Evolutionary conservation across 2,329 filamentous ascomycete genomes (phyloP).

Genomic region (Aspergillus tubingensis): DNA sequence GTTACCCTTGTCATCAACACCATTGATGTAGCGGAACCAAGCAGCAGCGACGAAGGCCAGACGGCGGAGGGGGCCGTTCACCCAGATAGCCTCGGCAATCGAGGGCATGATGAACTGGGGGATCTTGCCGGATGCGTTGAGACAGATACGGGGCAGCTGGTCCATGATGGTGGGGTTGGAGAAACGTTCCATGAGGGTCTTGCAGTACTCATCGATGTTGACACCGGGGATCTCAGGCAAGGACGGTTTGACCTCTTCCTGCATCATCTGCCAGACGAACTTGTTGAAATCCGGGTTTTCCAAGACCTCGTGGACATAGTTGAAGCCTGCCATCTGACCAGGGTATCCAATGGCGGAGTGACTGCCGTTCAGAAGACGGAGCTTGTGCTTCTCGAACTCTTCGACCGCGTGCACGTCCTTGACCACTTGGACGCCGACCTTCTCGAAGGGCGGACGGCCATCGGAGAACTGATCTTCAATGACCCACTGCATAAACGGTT

Average conservation of each 20-base stretch:
- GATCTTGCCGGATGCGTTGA: slow-evolving; percentile 57
- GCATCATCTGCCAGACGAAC: slow-evolving; percentile 58
- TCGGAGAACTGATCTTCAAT: slow-evolving; percentile 56
- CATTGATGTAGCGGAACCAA: slow-evolving; percentile 56
- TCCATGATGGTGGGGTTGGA: slow-evolving; percentile 60
- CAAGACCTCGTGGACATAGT: slow-evolving; percentile 59
- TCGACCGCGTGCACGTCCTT: slow-evolving; percentile 55
- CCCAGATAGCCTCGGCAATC: slow-evolving; percentile 48
- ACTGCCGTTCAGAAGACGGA: slow-evolving; percentile 56
- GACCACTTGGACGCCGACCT: slow-evolving; percentile 57
- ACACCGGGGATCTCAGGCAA: slow-evolving; percentile 55
- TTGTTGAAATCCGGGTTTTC: slow-evolving; percentile 50
- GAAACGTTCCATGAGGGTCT: slow-evolving; percentile 57
- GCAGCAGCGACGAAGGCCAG: slow-evolving; percentile 52
- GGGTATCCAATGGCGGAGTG: slow-evolving; percentile 57
- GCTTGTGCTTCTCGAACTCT: slow-evolving; percentile 60
- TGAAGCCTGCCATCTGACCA: slow-evolving; percentile 55
- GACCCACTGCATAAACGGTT: slow-evolving; percentile 61
- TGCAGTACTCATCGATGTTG: slow-evolving; percentile 55
- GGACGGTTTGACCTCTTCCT: slow-evolving; percentile 56
- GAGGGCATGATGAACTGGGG: slow-evolving; percentile 49
- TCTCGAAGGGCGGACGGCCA: slow-evolving; percentile 55
- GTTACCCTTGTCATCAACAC: slow-evolving; percentile 53
- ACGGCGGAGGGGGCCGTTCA: slow-evolving; percentile 47
- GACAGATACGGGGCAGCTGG: slow-evolving; percentile 54